Evolutionary conservation across 352 stramenopile species (phyloP), one percentile per base, ranked within the genome.

Genomic region (Globisporangium alternatum): DNA sequence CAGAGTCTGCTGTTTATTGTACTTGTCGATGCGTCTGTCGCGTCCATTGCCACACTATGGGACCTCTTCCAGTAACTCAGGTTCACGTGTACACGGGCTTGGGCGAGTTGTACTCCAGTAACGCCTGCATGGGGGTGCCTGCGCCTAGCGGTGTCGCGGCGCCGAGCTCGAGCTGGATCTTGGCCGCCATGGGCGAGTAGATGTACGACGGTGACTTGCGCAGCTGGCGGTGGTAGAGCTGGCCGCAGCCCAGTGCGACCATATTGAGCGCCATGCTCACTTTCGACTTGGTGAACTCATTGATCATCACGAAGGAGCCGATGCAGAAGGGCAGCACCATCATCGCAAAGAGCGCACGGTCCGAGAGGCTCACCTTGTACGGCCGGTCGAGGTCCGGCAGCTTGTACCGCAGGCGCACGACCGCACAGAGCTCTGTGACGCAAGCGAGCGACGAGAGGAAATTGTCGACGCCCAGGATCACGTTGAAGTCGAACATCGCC

Each of bases 381-480:
- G 84, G 83, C 39, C 86, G 82, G 35, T 88, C 79, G 51, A 93
- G 80, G 31, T 90, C 71, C 2, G 83, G 86, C 75, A 95, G 83
- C 33, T 80, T 77, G 35, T 41, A 41, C 35, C 35, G 35, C 35
- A 41, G 35, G 10, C 35, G 35, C 45, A 93, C 80, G 30, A 82
- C 86, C 4, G 84, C 83, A 60, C 83, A 81, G 68, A 93, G 87
- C 60, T 95, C 86, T 4, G 90, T 76, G 17, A 95, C 64, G 0
- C 77, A 87, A 54, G 86, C 77, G 25, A 92, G 66, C 21, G 75
- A 78, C 10, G 81, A 91, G 19, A 91, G 60, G 45, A 95, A 90
- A 66, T 95, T 95, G 64, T 91, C 83, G 25, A 95, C 77, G 31
- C 80, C 82, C 60, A 93, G 68, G 55, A 93, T 95, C 48, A 79